Conservation (phyloP, 305 asterid genomes). For the Fraxinus platypoda region DNA sequence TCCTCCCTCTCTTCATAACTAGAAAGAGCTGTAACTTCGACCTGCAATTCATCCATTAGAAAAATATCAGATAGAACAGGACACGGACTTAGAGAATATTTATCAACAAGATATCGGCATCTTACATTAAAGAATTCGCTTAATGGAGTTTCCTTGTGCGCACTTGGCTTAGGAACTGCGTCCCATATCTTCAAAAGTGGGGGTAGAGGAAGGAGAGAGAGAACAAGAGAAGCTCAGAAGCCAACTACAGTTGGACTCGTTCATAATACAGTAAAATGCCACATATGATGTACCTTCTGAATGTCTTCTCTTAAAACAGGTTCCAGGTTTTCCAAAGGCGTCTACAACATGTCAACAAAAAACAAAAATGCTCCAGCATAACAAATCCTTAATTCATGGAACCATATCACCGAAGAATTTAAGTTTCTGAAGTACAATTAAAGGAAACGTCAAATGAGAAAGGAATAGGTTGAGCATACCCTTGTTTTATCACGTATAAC, state of each 20-base stretch:
- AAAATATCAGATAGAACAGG: not conserved
- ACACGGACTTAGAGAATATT: not conserved
- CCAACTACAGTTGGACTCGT: not conserved
- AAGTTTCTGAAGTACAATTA: not conserved
- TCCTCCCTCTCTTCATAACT: constrained; percentile 93
- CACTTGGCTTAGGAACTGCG: constrained; percentile 91
- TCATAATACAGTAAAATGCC: constrained; percentile 4
- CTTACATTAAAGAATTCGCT: constrained; percentile 96
- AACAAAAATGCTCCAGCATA: constrained; percentile 6
- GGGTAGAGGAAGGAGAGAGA: constrained; percentile 17
- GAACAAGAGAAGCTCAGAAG: constrained; percentile 15
- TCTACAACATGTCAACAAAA: constrained; percentile 40
- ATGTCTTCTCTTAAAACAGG: constrained; percentile 95
- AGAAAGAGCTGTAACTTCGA: constrained; percentile 79
- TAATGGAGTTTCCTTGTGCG: constrained; percentile 79
- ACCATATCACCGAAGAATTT: constrained; percentile 1
- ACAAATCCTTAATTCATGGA: constrained; percentile 6
- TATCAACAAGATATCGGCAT: constrained; percentile 21
- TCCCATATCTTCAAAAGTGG: constrained; percentile 76
- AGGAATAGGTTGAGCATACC: constrained; percentile 42
- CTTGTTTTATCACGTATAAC: constrained; percentile 94
- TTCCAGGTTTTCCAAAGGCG: constrained; percentile 96
- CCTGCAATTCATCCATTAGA: constrained; percentile 45
- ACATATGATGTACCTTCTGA: constrained; percentile 62
- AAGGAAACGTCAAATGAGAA: constrained; percentile 16